Evolutionary conservation across 768 basidiomycete species (phyloP).

Genomic region (Cubamyces sp.): DNA sequence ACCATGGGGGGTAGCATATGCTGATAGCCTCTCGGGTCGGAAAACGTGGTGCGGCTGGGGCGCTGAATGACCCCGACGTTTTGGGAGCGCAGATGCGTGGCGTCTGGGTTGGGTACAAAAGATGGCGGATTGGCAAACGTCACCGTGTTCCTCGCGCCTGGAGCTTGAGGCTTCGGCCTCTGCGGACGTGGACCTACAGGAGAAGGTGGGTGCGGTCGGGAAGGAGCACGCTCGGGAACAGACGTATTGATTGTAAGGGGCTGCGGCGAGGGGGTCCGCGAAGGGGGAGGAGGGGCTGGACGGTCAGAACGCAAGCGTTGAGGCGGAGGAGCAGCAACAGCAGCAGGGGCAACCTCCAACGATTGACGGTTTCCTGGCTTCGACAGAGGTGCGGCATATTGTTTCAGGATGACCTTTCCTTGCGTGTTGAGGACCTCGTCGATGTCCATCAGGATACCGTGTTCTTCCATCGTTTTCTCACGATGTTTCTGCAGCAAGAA

Average conservation of each 20-base stretch:
- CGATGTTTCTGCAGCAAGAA: conserved; percentile 79
- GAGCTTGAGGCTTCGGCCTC: conserved; percentile 28
- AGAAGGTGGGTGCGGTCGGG: conserved; percentile 49
- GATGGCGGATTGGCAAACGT: conserved; percentile 1
- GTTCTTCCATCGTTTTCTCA: conserved; percentile 61
- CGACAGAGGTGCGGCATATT: conserved; percentile 46
- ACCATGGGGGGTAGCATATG: conserved; percentile 5
- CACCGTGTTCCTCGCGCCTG: conserved; percentile 11
- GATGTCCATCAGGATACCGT: conserved; percentile 48
- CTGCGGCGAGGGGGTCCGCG: conserved; percentile 36
- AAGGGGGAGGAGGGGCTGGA: conserved; percentile 35
- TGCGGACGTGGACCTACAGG: conserved; percentile 55
- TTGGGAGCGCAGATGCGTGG: conserved; percentile 12
- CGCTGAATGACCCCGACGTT: conserved; percentile 5
- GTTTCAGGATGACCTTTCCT: conserved; percentile 42
- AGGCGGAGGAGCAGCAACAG: conserved; percentile 3
- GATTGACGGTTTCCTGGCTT: conserved; percentile 30
- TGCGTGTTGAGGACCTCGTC: conserved; percentile 35
- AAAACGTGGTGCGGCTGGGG: not conserved
- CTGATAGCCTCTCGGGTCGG: not conserved
- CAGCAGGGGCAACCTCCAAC: conserved; percentile 13
- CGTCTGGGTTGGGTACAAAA: conserved; percentile 17
- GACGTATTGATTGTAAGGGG: conserved; percentile 24
- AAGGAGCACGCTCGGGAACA: conserved; percentile 29
- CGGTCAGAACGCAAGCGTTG: conserved; percentile 31